Percentiles rank a stretch among this genome's conserved stretches.
phyloP scores from a whole-genome alignment of 2,329 filamentous ascomycete species.

The Colletotrichum echinochloae region DNA sequence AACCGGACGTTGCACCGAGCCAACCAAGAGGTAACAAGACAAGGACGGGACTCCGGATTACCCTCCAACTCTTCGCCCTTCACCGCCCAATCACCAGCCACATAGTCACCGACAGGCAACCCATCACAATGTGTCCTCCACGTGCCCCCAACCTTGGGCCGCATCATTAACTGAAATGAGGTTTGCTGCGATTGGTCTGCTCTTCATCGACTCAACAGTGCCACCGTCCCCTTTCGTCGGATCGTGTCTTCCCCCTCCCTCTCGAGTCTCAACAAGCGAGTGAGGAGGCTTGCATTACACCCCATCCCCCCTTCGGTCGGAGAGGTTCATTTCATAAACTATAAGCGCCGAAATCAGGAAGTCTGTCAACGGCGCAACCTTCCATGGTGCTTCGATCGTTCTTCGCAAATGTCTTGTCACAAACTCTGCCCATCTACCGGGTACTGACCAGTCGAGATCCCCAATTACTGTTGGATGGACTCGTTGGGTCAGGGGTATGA shows the following conservation, averaged over 20 bases:
- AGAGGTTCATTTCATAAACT: constrained; percentile 6
- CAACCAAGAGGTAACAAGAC: constrained; percentile 7
- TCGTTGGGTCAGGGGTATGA: background rate
- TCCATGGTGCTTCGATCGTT: constrained; percentile 19
- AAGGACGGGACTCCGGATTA: background rate
- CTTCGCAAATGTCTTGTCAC: constrained; percentile 21
- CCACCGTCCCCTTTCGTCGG: background rate
- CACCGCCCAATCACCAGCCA: background rate
- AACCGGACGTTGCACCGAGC: constrained; percentile 16
- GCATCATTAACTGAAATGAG: background rate
- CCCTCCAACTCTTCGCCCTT: constrained; percentile 2
- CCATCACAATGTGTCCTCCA: background rate
- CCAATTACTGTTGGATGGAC: constrained; percentile 12
- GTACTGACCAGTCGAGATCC: background rate
- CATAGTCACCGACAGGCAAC: background rate
- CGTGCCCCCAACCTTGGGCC: background rate
- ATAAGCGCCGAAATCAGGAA: background rate
- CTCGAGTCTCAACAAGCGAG: background rate
- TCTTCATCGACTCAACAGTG: background rate
- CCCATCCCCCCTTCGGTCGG: background rate
- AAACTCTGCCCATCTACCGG: constrained; percentile 16
- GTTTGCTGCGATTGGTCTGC: background rate
- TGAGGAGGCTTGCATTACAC: background rate
- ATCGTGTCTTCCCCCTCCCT: background rate
- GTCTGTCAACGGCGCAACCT: constrained; percentile 14